Evolutionary conservation across 345 rosid genomes (phyloP), one percentile per base, ranked within the genome.

Genomic region (Aquilaria malaccensis): DNA sequence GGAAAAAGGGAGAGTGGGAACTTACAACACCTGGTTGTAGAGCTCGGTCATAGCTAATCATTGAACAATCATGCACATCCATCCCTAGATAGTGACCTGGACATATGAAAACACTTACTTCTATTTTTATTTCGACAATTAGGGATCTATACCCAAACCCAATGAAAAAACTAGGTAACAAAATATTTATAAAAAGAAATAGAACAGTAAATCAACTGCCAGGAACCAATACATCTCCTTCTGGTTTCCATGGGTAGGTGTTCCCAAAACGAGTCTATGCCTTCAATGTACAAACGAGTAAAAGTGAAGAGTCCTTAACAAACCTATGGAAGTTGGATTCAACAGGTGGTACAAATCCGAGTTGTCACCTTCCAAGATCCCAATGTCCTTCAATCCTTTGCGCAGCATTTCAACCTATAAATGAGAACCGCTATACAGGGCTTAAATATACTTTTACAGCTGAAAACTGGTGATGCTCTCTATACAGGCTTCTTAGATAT

Each of bases 321-420:
- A 70, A 90, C 97, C 99, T 77, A 94, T 94, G 62, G 96, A 83
- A 70, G 99, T 94, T 10, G 99, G 99, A 65, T 94, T 94, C 72
- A 93, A 62, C 70, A 77, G 82, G 70, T 79, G 71, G 75, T 83
- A 94, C 33, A 57, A 75, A 64, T 58, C 72, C 61, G 74, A 75
- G 64, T 74, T 63, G 63, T 72, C 67, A 50, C 63, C 73, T 75
- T 77, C 79, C 68, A 90, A 59, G 73, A 94, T 75, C 52, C 96
- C 99, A 66, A 90, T 84, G 74, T 90, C 91, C 77, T 69, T 77
- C 50, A 94, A 76, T 69, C 99, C 97, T 74, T 78, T 75, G 46
- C 65, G 70, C 59, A 94, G 72, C 90, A 86, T 61, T 37, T 82
- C 77, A 29, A 85, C 85, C 99, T 93, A 74, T 62, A 58, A 61